A percentile compares a stretch with the other conserved stretches of the same genome.
These are phyloP conservation scores for Pseudoscleropodium purum DNA, from an alignment of 225 moss, liverwort and hornwort species.

Conservation along the genomic window DNA sequence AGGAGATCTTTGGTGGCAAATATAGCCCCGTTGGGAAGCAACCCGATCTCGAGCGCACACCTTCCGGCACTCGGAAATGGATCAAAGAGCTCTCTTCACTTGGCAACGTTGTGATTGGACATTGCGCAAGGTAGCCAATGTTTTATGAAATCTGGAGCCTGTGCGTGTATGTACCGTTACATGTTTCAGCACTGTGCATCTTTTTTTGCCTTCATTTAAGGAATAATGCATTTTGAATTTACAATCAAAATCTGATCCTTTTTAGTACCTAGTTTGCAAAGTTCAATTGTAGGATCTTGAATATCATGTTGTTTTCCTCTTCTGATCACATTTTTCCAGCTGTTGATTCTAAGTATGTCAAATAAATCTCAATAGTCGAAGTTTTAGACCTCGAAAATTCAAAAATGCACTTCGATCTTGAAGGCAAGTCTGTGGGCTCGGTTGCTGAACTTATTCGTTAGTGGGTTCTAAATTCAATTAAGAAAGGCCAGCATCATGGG, in stretches of 20 bases:
- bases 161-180: not conserved
- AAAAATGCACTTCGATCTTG: not conserved
- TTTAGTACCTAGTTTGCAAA: not conserved
- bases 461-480: not conserved
- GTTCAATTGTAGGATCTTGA: not conserved
- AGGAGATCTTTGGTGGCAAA: constrained; percentile 62
- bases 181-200: not conserved
- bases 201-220: not conserved
- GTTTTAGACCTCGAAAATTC: not conserved
- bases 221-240: not conserved
- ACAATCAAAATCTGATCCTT: not conserved
- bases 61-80: constrained; percentile 74
- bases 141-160: not conserved
- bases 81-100: constrained; percentile 91
- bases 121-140: constrained; percentile 66
- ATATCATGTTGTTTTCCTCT: not conserved
- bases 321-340: not conserved
- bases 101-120: constrained; percentile 87
- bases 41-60: constrained; percentile 26
- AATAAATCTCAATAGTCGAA: not conserved
- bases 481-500: not conserved
- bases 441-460: not conserved
- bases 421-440: not conserved
- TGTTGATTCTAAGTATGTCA: not conserved
- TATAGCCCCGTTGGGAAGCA: constrained; percentile 20